Base-by-base conservation (phyloP, 805 yeast species). In the Lipomyces kockii region DNA sequence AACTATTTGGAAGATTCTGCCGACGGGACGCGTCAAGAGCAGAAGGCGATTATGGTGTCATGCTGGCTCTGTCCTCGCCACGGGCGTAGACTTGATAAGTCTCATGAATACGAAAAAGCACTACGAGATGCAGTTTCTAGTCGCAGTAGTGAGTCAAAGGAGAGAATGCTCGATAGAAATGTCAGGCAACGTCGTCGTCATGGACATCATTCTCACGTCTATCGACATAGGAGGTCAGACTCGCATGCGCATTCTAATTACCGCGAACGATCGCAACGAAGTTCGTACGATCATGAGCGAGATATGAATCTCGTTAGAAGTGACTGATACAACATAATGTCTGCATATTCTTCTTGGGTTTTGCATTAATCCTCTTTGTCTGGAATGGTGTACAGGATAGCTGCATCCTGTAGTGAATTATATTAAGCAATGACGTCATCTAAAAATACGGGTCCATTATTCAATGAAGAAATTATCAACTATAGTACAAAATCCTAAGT, bases 51-150 rank as follows among this genome's bases (percentile, higher is more conserved):
- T 22, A 63, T 66, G 66, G 65, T 64, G 25, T 17, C 64, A 4
- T 66, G 69, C 54, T 66, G 69, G 69, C 52, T 66, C 5, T 66
- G 69, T 25, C 51, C 64, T 9, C 59, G 60, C 37, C 69, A 66
- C 52, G 69, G 67, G 22, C 39, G 60, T 25, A 60, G 51, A 32
- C 59, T 66, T 3, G 69, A 66, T 37, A 55, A 53, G 4, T 57
- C 69, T 17, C 64, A 66, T 43, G 59, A 66, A 35, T 66, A 63
- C 55, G 60, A 63, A 43, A 51, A 61, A 43, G 22, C n/a, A 32
- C 32, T 39, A 20, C 60, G 49, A n/a, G 35, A 25, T 27, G 46
- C 14, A 2, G 60, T 8, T 3, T n/a, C 43, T 25, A 14, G 39
- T 22, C 35, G 37, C 11, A 27, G 60, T 20, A 4, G 8, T 14